These are phyloP conservation scores for Backusella luteola DNA, from an alignment of 192 early-diverging fungal genomes.

Conservation along the genomic window DNA sequence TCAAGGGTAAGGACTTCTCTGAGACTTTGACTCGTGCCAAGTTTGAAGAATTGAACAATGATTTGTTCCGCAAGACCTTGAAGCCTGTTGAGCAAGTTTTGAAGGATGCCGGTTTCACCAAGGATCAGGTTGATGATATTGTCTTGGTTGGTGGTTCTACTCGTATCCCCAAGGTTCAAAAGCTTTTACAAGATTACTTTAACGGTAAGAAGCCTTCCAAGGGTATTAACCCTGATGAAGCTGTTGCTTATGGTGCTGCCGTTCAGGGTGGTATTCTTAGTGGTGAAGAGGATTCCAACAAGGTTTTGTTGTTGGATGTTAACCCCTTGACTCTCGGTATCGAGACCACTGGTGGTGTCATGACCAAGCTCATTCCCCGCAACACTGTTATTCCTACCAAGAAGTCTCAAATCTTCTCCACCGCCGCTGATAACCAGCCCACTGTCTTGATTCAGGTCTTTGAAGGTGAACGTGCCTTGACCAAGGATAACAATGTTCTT, in stretches of 20 bases:
- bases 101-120: conserved; percentile 83
- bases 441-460: conserved; percentile 95
- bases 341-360: conserved; percentile 96
- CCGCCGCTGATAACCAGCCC: conserved; percentile 96
- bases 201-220: conserved; percentile 96
- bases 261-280: conserved; percentile 91
- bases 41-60: conserved; percentile 91
- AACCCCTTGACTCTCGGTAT: conserved; percentile 97
- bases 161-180: conserved; percentile 96
- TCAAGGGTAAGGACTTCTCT: conserved; percentile 80
- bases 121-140: conserved; percentile 91
- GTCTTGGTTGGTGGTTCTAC: conserved; percentile 98
- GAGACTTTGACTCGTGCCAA: conserved; percentile 91
- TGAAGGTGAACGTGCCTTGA: conserved; percentile 95
- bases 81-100: conserved; percentile 87
- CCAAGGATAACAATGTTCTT: conserved; percentile 98
- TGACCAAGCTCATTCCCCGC: conserved; percentile 93
- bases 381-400: conserved; percentile 95
- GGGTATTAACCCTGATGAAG: conserved; percentile 99
- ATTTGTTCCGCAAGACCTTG: conserved; percentile 87
- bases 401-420: conserved; percentile 98
- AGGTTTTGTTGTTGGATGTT: conserved; percentile 87
- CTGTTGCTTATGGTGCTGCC: conserved; percentile 97
- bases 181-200: conserved; percentile 92
- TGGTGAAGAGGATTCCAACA: conserved; percentile 63